A percentile compares a stretch with the other conserved stretches of the same genome.
Evolutionary conservation across 768 basidiomycete genomes (phyloP).

Genomic region (Mycena vulgaris): DNA sequence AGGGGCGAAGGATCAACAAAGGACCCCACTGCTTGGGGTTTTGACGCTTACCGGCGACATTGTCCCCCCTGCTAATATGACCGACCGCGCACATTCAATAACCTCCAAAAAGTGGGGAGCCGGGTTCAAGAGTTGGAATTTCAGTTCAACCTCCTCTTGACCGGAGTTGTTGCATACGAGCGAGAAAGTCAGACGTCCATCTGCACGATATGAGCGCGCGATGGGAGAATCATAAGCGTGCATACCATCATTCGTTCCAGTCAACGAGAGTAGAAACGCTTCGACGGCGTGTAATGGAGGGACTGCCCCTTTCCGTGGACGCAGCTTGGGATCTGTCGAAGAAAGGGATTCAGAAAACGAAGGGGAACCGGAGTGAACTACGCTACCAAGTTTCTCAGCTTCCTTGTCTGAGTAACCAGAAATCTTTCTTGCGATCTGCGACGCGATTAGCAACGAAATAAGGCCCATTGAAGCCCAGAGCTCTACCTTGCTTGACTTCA

Average conservation of each 20-base stretch:
- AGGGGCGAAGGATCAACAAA: background rate
- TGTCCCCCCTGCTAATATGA: constrained; percentile 96
- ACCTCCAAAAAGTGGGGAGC: constrained; percentile 90
- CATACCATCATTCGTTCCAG: constrained; percentile 81
- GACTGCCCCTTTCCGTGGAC: constrained; percentile 59
- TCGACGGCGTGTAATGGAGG: constrained; percentile 89
- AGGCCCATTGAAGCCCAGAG: background rate
- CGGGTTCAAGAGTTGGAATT: constrained; percentile 95
- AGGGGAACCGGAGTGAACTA: background rate
- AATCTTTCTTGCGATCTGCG: constrained; percentile 82
- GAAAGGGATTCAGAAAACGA: background rate
- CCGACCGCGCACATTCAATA: constrained; percentile 82
- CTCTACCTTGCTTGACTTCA: constrained; percentile 86
- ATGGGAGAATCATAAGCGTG: background rate
- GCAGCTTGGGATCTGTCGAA: constrained; percentile 40
- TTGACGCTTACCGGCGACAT: constrained; percentile 91
- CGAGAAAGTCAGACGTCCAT: constrained; percentile 82
- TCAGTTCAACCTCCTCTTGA: constrained; percentile 73
- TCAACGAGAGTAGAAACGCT: constrained; percentile 83
- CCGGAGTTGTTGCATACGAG: constrained; percentile 53
- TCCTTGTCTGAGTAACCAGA: constrained; percentile 85
- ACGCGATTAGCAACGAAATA: background rate
- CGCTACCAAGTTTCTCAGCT: constrained; percentile 59
- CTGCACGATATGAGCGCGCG: constrained; percentile 53
- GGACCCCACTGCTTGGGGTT: constrained; percentile 1